Conservation (phyloP, 768 basidiomycete species). For the Fomitopsis pulvina region DNA sequence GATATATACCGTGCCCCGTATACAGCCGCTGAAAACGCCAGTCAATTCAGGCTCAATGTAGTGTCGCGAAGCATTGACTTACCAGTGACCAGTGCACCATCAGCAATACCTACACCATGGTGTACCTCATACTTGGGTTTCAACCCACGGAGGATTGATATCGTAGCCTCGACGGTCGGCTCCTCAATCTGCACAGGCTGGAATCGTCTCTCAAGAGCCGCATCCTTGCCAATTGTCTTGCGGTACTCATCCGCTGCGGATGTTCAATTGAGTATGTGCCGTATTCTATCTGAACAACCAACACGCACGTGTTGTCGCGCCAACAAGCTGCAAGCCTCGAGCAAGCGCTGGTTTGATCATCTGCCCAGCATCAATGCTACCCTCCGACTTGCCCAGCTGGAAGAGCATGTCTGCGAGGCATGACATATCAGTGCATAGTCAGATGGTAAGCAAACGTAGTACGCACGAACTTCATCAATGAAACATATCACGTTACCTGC, state of each 20-base stretch:
- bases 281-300: neutral
- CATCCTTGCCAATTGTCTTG: slow-evolving; percentile 88
- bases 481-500: slow-evolving; percentile 83
- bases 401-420: slow-evolving; percentile 57
- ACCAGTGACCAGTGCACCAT: slow-evolving; percentile 84
- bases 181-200: slow-evolving; percentile 88
- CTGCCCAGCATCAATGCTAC: slow-evolving; percentile 86
- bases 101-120: slow-evolving; percentile 89
- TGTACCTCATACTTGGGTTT: slow-evolving; percentile 86
- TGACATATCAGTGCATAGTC: neutral
- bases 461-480: slow-evolving; percentile 90
- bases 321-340: slow-evolving; percentile 80
- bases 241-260: slow-evolving; percentile 74
- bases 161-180: slow-evolving; percentile 78
- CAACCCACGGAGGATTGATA: slow-evolving; percentile 81
- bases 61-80: neutral
- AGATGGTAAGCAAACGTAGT: neutral
- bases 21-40: slow-evolving; percentile 55
- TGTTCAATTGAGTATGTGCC: neutral
- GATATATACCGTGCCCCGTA: slow-evolving; percentile 83
- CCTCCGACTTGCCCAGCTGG: slow-evolving; percentile 87
- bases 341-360: slow-evolving; percentile 94
- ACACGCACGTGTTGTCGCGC: slow-evolving; percentile 78
- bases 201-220: slow-evolving; percentile 86
- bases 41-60: neutral